Conservation (phyloP, 2,329 filamentous ascomycete genomes). For the Colletotrichum coccodes region DNA sequence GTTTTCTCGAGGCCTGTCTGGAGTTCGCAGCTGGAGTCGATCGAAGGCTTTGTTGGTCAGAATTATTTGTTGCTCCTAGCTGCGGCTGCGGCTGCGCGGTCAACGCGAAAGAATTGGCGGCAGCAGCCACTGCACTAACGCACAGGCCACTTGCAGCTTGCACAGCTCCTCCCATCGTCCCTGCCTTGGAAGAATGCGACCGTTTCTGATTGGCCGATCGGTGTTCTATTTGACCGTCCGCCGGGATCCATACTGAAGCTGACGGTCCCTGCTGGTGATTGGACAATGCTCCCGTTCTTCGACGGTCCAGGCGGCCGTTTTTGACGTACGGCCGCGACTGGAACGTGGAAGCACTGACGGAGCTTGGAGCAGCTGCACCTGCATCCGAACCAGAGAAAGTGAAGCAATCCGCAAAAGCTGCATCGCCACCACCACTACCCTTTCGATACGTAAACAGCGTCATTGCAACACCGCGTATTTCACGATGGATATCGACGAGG, state of each 20-base stretch:
- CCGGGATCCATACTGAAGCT: background rate
- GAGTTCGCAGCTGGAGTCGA: background rate
- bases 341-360: background rate
- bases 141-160: conserved; percentile 21
- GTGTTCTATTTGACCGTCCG: background rate
- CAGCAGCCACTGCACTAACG: background rate
- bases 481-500: conserved; percentile 74
- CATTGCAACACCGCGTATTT: conserved; percentile 20
- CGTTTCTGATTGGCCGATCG: conserved; percentile 12
- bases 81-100: conserved; percentile 4
- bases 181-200: conserved; percentile 5
- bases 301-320: background rate
- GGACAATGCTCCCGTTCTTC: background rate
- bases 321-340: background rate
- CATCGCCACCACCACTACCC: background rate
- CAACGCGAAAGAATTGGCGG: conserved; percentile 29
- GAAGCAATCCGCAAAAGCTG: conserved; percentile 7
- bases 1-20: background rate
- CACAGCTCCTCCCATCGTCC: background rate
- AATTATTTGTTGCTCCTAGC: background rate
- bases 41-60: background rate
- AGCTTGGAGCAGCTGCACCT: conserved; percentile 1
- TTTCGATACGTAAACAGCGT: background rate
- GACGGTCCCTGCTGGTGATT: background rate
- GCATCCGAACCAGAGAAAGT: background rate